phyloP scores from a whole-genome alignment of 2,329 filamentous ascomycete genomes.

The Aspergillus fumigatiaffinis region DNA sequence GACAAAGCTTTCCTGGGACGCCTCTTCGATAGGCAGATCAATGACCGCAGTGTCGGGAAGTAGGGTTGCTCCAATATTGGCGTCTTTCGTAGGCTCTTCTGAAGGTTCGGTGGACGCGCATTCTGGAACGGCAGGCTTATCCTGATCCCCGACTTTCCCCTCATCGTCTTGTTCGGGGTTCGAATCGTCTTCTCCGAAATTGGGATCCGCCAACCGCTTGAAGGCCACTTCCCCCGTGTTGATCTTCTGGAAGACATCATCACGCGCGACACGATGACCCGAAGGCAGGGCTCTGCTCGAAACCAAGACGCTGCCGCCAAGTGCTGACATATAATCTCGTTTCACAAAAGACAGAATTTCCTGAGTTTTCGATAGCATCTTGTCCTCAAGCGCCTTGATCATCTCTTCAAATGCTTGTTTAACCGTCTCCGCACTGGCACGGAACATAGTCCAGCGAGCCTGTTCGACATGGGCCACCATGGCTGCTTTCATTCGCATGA shows the following conservation, averaged over 20 bases:
- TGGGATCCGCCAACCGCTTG: not conserved
- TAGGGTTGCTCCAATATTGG: not conserved
- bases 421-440: not conserved
- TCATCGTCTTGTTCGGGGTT: not conserved
- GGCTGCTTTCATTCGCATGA: not conserved
- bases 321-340: not conserved
- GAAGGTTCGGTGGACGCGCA: not conserved
- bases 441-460: not conserved
- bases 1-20: not conserved
- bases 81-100: not conserved
- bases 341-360: not conserved
- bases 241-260: not conserved
- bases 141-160: not conserved
- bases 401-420: not conserved
- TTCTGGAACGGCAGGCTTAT: not conserved
- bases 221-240: not conserved
- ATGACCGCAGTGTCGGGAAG: not conserved
- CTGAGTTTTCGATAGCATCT: not conserved
- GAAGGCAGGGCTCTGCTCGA: not conserved
- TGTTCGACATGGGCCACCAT: not conserved
- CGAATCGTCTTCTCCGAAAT: not conserved
- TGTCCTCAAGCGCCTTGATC: not conserved
- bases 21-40: not conserved
- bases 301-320: not conserved
- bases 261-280: not conserved